phyloP scores from a whole-genome alignment of 2,329 filamentous ascomycete species.

The Verticillium isaacii region DNA sequence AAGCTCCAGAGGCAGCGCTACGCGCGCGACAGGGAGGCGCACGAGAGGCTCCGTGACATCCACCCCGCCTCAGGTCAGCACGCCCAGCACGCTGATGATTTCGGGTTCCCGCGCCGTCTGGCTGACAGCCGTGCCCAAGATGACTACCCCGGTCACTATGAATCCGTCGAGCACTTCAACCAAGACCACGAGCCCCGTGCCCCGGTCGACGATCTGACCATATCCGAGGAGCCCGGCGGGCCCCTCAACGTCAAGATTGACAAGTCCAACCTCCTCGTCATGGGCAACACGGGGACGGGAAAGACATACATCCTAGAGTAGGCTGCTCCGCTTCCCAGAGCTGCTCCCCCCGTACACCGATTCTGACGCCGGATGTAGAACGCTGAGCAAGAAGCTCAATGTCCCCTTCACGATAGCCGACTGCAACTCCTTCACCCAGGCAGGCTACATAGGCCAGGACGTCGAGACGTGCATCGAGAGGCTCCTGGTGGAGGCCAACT shows the following conservation, averaged over 20 bases:
- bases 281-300: constrained; percentile 90
- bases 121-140: constrained; percentile 40
- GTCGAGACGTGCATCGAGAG: constrained; percentile 94
- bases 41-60: constrained; percentile 49
- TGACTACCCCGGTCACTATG: constrained; percentile 48
- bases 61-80: constrained; percentile 75
- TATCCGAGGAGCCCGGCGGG: constrained; percentile 38
- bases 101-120: constrained; percentile 12
- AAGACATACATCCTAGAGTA: constrained; percentile 89
- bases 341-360: neutral
- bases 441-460: constrained; percentile 96
- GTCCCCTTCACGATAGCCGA: constrained; percentile 95
- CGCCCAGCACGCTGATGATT: constrained; percentile 5
- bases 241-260: constrained; percentile 67
- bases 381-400: constrained; percentile 84
- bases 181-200: constrained; percentile 18
- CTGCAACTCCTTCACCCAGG: constrained; percentile 93
- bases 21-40: constrained; percentile 59
- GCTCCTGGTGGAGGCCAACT: constrained; percentile 83
- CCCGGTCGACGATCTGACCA: constrained; percentile 39
- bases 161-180: constrained; percentile 38
- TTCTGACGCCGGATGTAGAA: constrained; percentile 48
- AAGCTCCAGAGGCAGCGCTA: constrained; percentile 67
- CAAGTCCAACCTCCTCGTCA: constrained; percentile 88
- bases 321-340: neutral